These are phyloP conservation scores for Lipomyces yamanashiensis DNA, from an alignment of 805 yeast species.

Conservation along the genomic window DNA sequence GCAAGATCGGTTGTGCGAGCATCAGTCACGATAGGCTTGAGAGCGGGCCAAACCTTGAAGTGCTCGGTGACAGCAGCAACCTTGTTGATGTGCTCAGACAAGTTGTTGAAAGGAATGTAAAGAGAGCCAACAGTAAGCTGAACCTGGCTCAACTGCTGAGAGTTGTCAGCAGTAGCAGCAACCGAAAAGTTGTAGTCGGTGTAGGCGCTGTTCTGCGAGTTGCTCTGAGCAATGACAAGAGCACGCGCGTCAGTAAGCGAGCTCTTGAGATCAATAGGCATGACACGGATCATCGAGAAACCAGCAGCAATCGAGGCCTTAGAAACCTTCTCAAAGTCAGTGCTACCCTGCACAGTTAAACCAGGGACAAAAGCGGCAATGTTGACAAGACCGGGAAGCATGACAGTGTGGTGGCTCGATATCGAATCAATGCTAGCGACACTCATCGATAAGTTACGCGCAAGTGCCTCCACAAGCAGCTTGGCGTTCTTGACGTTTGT, in stretches of 20 bases:
- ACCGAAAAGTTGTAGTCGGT: conserved; percentile 83
- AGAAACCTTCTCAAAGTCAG: conserved; percentile 68
- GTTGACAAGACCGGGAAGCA: conserved; percentile 86
- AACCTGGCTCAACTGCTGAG: conserved; percentile 63
- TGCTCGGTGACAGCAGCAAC: conserved; percentile 81
- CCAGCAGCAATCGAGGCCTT: conserved; percentile 80
- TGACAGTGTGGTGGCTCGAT: conserved; percentile 81
- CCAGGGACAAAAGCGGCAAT: conserved; percentile 79
- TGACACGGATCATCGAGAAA: conserved; percentile 80
- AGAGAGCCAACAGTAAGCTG: conserved; percentile 73
- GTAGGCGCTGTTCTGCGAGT: conserved; percentile 62
- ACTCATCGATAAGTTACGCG: conserved; percentile 55
- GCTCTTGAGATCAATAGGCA: conserved; percentile 72
- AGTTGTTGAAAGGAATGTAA: conserved; percentile 78
- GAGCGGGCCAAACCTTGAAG: conserved; percentile 80
- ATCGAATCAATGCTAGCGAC: conserved; percentile 83
- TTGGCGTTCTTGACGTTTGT: conserved; percentile 98
- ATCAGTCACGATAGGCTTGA: conserved; percentile 86
- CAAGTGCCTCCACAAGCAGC: conserved; percentile 89
- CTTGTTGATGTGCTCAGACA: conserved; percentile 59
- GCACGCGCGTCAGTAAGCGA: conserved; percentile 68
- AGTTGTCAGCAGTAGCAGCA: conserved; percentile 78
- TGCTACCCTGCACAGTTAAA: conserved; percentile 54
- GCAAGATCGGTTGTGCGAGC: conserved; percentile 92
- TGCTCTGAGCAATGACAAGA: conserved; percentile 64